Percentiles rank a stretch among this genome's conserved stretches.
Conservation (phyloP, 2,329 filamentous ascomycete species). For the Colletotrichum coccodes region DNA sequence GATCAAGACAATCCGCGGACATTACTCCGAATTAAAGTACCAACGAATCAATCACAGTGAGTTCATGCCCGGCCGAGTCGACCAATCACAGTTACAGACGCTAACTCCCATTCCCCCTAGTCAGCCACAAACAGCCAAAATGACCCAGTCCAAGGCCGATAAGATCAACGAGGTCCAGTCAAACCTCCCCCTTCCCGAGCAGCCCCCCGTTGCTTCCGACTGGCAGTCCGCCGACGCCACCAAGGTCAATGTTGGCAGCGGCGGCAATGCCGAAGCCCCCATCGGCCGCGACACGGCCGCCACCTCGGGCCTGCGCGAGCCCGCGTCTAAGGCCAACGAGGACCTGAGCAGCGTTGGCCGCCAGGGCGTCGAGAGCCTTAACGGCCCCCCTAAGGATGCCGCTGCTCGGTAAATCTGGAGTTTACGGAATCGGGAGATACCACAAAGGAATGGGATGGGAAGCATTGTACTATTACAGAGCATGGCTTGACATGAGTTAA, state of each 20-base stretch:
- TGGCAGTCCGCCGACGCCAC: slow-evolving; percentile 78
- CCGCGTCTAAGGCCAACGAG: slow-evolving; percentile 65
- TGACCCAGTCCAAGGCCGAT: slow-evolving; percentile 66
- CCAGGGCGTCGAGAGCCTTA: slow-evolving; percentile 68
- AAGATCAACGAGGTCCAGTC: slow-evolving; percentile 74
- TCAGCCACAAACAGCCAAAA: slow-evolving; percentile 34
- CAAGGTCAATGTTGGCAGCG: slow-evolving; percentile 75
- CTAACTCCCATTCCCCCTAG: slow-evolving; percentile 5
- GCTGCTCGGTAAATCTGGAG: slow-evolving; percentile 51
- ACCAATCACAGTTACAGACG: neutral
- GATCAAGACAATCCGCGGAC: neutral
- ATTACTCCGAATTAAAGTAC: neutral
- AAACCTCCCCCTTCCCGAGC: slow-evolving; percentile 83
- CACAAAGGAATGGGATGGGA: neutral
- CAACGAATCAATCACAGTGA: neutral
- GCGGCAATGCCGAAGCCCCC: slow-evolving; percentile 62
- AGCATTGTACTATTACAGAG: slow-evolving; percentile 6
- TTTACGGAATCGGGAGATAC: no score
- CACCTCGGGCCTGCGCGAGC: slow-evolving; percentile 64
- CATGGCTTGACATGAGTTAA: slow-evolving; percentile 22
- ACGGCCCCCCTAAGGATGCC: slow-evolving; percentile 69
- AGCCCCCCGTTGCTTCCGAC: slow-evolving; percentile 81
- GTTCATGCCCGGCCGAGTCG: neutral
- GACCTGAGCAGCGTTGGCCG: slow-evolving; percentile 71
- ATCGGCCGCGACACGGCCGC: slow-evolving; percentile 61